These are phyloP conservation scores for Vanrija sp. DNA, from an alignment of 1,284 basidiomycete genomes.

Conservation along the genomic window DNA sequence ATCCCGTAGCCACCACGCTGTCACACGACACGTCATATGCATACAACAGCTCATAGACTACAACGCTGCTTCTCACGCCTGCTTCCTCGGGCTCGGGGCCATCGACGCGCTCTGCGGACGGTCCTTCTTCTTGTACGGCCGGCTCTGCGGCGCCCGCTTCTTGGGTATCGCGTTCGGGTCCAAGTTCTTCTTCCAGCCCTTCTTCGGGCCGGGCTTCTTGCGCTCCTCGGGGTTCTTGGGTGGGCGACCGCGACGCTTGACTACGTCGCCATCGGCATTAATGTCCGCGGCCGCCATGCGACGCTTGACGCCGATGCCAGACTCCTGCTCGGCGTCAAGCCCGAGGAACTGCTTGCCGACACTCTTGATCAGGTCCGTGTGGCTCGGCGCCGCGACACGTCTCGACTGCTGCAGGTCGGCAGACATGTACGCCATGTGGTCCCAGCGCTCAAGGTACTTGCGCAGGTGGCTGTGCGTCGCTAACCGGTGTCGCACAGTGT, in stretches of 20 bases:
- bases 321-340: constrained; percentile 21
- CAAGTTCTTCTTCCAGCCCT: constrained; percentile 37
- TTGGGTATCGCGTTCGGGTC: constrained; percentile 17
- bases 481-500: constrained; percentile 38
- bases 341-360: constrained; percentile 39
- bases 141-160: constrained; percentile 1
- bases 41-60: constrained; percentile 3
- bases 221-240: constrained; percentile 27
- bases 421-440: constrained; percentile 39
- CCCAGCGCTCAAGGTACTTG: constrained; percentile 43
- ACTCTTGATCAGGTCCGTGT: constrained; percentile 31
- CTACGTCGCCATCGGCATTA: constrained; percentile 2
- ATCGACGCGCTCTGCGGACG: background rate
- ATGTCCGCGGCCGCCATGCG: constrained; percentile 1
- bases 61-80: background rate
- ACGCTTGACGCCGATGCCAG: constrained; percentile 5
- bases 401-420: constrained; percentile 26
- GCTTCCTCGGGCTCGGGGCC: constrained; percentile 13
- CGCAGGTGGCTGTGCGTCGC: constrained; percentile 21
- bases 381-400: constrained; percentile 24
- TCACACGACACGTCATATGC: background rate
- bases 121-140: constrained; percentile 11
- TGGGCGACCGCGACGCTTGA: constrained; percentile 14
- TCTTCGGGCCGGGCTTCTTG: constrained; percentile 43
- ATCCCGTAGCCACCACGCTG: background rate